Evolutionary conservation across 169 alveolate species (phyloP).

Genomic region (Theileria annulata): DNA sequence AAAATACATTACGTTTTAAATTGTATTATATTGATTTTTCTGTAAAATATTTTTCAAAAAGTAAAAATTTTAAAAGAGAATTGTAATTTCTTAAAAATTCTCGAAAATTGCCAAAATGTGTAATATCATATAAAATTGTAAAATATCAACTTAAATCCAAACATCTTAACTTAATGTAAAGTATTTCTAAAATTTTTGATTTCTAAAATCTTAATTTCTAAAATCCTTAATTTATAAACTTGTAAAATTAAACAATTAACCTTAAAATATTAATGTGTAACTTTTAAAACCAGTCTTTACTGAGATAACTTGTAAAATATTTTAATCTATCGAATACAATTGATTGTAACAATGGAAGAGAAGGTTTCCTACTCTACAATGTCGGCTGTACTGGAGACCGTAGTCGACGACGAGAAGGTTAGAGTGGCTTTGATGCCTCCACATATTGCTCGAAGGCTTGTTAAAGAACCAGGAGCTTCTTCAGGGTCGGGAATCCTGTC

Average conservation of each 20-base stretch:
- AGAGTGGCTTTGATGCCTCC: conserved; percentile 57
- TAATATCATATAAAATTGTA: not conserved
- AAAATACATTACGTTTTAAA: not conserved
- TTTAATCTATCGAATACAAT: not conserved
- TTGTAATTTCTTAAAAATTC: not conserved
- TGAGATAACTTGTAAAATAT: not conserved
- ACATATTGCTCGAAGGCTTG: conserved; percentile 52
- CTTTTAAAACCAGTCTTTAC: no score
- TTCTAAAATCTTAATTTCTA: no score
- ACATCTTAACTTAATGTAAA: not conserved
- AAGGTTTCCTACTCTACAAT: conserved; percentile 2
- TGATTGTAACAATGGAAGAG: conserved; percentile 7
- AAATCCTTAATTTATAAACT: not conserved
- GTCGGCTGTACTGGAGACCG: conserved; percentile 58
- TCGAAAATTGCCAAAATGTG: not conserved
- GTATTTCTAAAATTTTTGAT: no score
- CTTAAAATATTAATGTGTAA: not conserved
- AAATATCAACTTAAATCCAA: no score
- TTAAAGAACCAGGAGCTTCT: conserved; percentile 36
- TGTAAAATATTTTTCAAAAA: not conserved
- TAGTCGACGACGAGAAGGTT: conserved; percentile 44
- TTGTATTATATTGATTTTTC: no score
- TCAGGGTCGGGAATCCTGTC: conserved; percentile 28
- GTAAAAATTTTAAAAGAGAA: no score
- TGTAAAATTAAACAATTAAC: not conserved